Evolutionary conservation across 805 yeast genomes (phyloP), one percentile per base, ranked within the genome.

Genomic region (Pichia sporocuriosa): DNA sequence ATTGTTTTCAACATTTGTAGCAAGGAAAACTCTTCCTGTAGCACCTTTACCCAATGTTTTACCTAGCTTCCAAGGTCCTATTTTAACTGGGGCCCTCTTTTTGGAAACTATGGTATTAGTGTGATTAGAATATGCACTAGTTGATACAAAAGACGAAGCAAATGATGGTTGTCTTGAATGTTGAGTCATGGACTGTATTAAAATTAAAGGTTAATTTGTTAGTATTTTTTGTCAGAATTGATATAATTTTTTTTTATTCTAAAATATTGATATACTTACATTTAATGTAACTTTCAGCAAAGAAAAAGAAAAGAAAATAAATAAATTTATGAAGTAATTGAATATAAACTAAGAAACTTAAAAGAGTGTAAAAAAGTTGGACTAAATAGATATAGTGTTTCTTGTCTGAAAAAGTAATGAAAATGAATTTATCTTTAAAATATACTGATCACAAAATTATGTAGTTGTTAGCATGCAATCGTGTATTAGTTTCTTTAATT

Each of bases 51-150:
- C 98, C 39, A 93, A 68, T 2, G 98, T 93, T 51, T 90, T 75
- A 23, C 97, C 97, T 28, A 93, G 68, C 58, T 87, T 84, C 98
- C 98, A 93, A 2, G 98, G 97, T 2, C 98, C 98, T 34, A 93
- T 55, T 43, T 59, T 58, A 31, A 69, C 69, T 17, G 79, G 79
- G 43, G 57, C 57, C 32, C 50, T 54, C 39, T 63, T 45, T 24
- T 50, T 48, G 12, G 32, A 15, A 4, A 31, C 6, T 4, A 4
- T 20, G 17, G 26, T 37, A 3, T 26, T 23, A 5, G 27, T 26
- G 9, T 22, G 10, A 23, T 32, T 24, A 4, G 47, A 33, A 19
- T 39, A 31, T 19, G 56, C 56, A 37, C 43, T 49, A 2, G 56
- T 39, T 10, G 55, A 49, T n/a, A 72, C 63, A 51, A 72, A 60